Base-by-base conservation (phyloP, 2,329 filamentous ascomycete genomes). In the Talaromyces rugulosus region DNA sequence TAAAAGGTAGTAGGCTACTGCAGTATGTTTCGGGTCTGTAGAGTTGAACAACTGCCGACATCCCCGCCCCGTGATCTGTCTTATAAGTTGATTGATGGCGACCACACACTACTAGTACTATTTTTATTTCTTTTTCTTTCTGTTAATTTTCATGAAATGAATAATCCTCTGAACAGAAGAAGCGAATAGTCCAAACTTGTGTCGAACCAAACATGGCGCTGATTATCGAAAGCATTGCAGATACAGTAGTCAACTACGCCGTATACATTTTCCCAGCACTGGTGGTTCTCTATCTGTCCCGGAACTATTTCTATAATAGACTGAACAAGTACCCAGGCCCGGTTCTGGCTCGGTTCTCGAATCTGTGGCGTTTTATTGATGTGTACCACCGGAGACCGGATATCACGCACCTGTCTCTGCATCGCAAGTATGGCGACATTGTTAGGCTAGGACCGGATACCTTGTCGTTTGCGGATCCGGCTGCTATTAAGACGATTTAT, bases 401-500 rank as follows among this genome's bases (percentile, higher is more conserved):
- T 12, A 23, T 60, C 23, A 60, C 58, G 8, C 54, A 53, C n/a
- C 11, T 53, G 12, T 53, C 34, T 12, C n/a, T 62, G 33, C 60
- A 62, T 31, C 47, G 56, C 11, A 62, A 62, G 34, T 59, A 62
- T 59, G 56, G 56, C 23, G 51, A 59, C 40, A 31, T 59, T 42
- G 60, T 62, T 4, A 56, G 60, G 8, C 28, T 62, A 8, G 60
- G 60, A 1, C 60, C 60, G n/a, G 58, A 59, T 44, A 23, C 33
- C 0, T 75, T 95, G 1, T 91, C 89, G 0, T 92, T 95, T 69
- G 84, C 88, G 2, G 84, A 91, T 66, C 89, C 91, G 0, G 84
- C 84, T 62, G 89, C 89, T 0, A 80, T 94, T 67, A 91, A 91
- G 75, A 79, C 80, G n/a, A 93, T 95, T 52, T 96, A 95, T 72